Percentiles rank a stretch among this genome's conserved stretches.
Evolutionary conservation across 106 monocot genomes (phyloP).

Genomic region (Iris macrosiphon): DNA sequence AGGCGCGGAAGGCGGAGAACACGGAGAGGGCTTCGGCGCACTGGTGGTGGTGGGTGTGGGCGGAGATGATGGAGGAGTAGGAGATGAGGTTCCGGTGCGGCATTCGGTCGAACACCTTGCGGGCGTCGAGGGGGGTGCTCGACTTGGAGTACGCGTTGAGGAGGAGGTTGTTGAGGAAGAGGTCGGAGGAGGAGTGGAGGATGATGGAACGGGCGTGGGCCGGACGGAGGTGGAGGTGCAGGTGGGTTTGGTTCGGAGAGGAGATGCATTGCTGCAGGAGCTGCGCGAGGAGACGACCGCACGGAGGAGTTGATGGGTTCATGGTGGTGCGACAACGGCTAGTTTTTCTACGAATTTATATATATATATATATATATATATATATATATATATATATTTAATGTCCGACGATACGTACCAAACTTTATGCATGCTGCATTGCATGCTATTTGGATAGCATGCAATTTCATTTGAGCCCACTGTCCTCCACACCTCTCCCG

Average conservation of each 20-base stretch:
- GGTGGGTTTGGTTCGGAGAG: slow-evolving; percentile 12
- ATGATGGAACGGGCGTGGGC: slow-evolving; percentile 51
- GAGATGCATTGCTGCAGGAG: slow-evolving; percentile 51
- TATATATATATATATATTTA: too few relatives aligned
- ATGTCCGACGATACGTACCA: too few relatives aligned
- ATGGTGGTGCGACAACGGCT: too few relatives aligned
- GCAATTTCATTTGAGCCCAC: too few relatives aligned
- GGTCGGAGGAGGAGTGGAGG: slow-evolving; percentile 18
- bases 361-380: too few relatives aligned
- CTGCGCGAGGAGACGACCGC: too few relatives aligned
- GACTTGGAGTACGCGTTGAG: slow-evolving; percentile 46
- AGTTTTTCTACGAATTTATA: too few relatives aligned
- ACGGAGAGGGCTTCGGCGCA: slow-evolving; percentile 30
- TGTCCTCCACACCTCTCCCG: too few relatives aligned
- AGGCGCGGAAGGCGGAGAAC: slow-evolving; percentile 33
- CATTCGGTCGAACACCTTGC: slow-evolving; percentile 71
- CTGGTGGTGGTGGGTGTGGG: slow-evolving; percentile 30
- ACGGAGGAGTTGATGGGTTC: too few relatives aligned
- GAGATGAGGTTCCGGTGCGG: slow-evolving; percentile 53
- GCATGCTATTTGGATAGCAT: too few relatives aligned
- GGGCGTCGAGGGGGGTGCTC: slow-evolving; percentile 17
- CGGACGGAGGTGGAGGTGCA: slow-evolving; percentile 9
- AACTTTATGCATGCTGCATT: too few relatives aligned
- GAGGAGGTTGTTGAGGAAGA: slow-evolving; percentile 65
- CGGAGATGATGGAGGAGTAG: slow-evolving; percentile 68